phyloP scores from a whole-genome alignment of 306 rosid genomes.

The Erythrophleum fordii region DNA sequence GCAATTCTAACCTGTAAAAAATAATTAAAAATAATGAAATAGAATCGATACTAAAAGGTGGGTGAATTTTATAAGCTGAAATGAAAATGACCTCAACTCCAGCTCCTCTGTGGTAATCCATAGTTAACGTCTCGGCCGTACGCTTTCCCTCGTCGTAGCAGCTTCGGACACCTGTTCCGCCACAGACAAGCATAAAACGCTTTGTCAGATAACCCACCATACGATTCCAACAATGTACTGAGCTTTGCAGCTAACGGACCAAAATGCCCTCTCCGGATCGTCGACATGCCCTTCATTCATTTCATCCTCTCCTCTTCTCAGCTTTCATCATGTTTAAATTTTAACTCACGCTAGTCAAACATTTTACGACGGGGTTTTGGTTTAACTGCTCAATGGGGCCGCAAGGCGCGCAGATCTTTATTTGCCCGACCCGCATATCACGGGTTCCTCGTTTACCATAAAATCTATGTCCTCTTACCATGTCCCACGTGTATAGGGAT shows the following conservation, averaged over 20 bases:
- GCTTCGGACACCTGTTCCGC: slow-evolving; percentile 98
- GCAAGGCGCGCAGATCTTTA: too few relatives aligned
- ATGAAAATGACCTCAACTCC: slow-evolving; percentile 64
- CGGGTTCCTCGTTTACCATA: too few relatives aligned
- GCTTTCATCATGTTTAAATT: too few relatives aligned
- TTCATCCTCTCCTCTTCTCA: too few relatives aligned
- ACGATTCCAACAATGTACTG: background rate
- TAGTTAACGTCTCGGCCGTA: slow-evolving; percentile 95
- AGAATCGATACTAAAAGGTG: background rate
- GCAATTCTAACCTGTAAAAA: slow-evolving; percentile 86
- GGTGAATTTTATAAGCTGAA: background rate
- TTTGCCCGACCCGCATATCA: too few relatives aligned
- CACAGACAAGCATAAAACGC: slow-evolving; percentile 6
- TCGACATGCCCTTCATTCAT: too few relatives aligned
- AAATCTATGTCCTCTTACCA: too few relatives aligned
- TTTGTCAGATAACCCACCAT: slow-evolving; percentile 21
- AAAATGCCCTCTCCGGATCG: slow-evolving; percentile 11
- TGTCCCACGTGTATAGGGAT: too few relatives aligned
- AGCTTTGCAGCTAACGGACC: slow-evolving; percentile 3
- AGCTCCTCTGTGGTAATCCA: slow-evolving; percentile 97
- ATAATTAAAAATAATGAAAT: background rate
- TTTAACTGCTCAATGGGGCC: too few relatives aligned
- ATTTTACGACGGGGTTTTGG: too few relatives aligned
- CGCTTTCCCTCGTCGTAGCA: slow-evolving; percentile 99
- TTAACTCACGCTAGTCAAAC: too few relatives aligned